Conservation (phyloP, 2,329 filamentous ascomycete genomes). For the Pseudogymnoascus sp. region DNA sequence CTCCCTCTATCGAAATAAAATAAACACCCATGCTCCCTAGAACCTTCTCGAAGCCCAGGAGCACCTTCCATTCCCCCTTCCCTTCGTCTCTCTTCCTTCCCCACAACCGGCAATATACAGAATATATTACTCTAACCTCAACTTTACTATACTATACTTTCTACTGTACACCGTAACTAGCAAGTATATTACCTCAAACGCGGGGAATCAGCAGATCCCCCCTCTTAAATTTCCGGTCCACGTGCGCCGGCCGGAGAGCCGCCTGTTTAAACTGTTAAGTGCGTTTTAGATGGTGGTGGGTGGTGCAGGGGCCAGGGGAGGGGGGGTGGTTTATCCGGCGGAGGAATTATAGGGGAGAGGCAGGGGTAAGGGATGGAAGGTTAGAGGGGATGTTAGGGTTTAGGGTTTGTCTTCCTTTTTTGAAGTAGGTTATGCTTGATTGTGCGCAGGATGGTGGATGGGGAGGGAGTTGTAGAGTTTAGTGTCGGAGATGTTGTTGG, state of each 20-base stretch:
- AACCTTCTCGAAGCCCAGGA: neutral
- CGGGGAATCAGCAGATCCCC: too few species aligned
- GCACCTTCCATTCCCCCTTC: neutral
- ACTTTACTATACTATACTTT: neutral
- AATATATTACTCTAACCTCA: too few species aligned
- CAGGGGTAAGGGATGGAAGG: neutral
- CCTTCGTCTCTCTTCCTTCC: neutral
- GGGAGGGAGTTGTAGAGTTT: too few species aligned
- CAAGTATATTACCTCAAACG: too few species aligned
- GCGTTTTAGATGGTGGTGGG: neutral
- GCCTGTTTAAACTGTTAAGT: too few species aligned
- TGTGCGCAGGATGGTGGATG: neutral
- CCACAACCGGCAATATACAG: neutral
- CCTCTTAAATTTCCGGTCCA: too few species aligned
- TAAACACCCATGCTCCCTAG: neutral
- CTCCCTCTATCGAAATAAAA: neutral
- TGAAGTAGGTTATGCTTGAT: neutral
- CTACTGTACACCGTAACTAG: neutral
- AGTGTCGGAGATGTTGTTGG: too few species aligned
- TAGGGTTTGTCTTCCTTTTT: neutral
- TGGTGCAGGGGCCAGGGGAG: neutral
- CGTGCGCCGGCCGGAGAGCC: too few species aligned
- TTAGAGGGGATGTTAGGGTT: neutral
- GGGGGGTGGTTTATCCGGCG: neutral
- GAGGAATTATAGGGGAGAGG: neutral